Conservation (phyloP, 768 basidiomycete species). For the Boletus rubescentipes region DNA sequence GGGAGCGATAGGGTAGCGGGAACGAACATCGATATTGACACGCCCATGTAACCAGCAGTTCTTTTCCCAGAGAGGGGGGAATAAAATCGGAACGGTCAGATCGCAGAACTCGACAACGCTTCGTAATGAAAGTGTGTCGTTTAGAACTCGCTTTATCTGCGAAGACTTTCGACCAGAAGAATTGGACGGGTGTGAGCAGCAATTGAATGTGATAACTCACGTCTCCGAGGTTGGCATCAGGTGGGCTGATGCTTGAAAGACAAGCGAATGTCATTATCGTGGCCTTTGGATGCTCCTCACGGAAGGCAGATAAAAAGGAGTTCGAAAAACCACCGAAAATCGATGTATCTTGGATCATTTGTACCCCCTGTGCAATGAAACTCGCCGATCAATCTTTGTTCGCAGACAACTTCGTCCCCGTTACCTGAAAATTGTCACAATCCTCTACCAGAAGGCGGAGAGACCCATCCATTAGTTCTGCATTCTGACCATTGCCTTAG, state of each 20-base stretch:
- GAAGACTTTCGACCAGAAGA: conserved; percentile 28
- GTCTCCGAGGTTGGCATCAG: conserved; percentile 37
- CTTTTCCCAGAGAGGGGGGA: conserved; percentile 44
- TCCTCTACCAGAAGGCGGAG: conserved; percentile 72
- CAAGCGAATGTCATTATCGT: conserved; percentile 57
- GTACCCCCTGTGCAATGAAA: conserved; percentile 54
- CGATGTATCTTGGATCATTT: conserved; percentile 60
- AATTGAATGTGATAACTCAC: conserved; percentile 36
- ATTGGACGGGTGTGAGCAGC: conserved; percentile 1
- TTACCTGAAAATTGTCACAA: conserved; percentile 71
- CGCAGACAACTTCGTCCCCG: background rate
- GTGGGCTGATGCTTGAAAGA: conserved; percentile 46
- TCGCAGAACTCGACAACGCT: conserved; percentile 48
- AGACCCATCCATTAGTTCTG: conserved; percentile 66
- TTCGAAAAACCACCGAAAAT: conserved; percentile 66
- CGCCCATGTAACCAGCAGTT: conserved; percentile 26
- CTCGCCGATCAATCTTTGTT: background rate
- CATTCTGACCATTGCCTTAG: conserved; percentile 42
- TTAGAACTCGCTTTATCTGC: conserved; percentile 47
- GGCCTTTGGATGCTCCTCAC: conserved; percentile 69
- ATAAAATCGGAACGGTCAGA: conserved; percentile 50
- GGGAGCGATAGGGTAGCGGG: conserved; percentile 4
- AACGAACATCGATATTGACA: conserved; percentile 18
- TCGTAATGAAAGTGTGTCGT: conserved; percentile 62
- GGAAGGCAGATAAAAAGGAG: conserved; percentile 56